Conservation (phyloP, 1,284 basidiomycete species). For the Tetrapyrgos nigripes region DNA sequence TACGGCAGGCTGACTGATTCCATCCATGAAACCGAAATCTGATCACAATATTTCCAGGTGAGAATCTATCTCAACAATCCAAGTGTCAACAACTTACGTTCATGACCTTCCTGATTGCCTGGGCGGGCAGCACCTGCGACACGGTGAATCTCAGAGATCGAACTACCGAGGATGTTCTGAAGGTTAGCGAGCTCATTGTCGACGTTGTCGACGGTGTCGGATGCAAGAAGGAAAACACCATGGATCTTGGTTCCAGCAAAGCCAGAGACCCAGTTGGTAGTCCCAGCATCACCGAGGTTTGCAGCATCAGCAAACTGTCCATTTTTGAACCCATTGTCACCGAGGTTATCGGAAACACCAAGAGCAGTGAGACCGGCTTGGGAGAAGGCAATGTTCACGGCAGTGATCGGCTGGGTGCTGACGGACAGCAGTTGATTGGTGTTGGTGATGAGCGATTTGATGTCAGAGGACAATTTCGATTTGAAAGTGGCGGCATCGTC, state of each 20-base stretch:
- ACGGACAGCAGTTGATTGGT: slow-evolving; percentile 25
- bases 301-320: slow-evolving; percentile 38
- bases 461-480: slow-evolving; percentile 27
- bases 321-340: slow-evolving; percentile 33
- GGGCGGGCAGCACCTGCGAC: slow-evolving; percentile 40
- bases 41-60: background rate
- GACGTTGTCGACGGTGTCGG: slow-evolving; percentile 34
- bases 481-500: slow-evolving; percentile 28
- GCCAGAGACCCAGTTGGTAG: slow-evolving; percentile 36
- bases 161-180: slow-evolving; percentile 29
- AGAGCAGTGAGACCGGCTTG: slow-evolving; percentile 34
- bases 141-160: slow-evolving; percentile 36
- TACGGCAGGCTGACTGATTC: slow-evolving; percentile 46
- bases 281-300: slow-evolving; percentile 33
- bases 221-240: slow-evolving; percentile 44
- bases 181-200: slow-evolving; percentile 24
- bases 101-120: slow-evolving; percentile 40
- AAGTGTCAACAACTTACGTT: slow-evolving; percentile 30
- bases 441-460: slow-evolving; percentile 37
- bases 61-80: background rate
- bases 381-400: slow-evolving; percentile 39
- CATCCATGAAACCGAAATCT: slow-evolving; percentile 47
- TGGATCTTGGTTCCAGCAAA: slow-evolving; percentile 41
- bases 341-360: slow-evolving; percentile 39
- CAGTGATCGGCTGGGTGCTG: slow-evolving; percentile 27